phyloP scores from a whole-genome alignment of 164 flowering plant genomes.

The Annona squamosa region DNA sequence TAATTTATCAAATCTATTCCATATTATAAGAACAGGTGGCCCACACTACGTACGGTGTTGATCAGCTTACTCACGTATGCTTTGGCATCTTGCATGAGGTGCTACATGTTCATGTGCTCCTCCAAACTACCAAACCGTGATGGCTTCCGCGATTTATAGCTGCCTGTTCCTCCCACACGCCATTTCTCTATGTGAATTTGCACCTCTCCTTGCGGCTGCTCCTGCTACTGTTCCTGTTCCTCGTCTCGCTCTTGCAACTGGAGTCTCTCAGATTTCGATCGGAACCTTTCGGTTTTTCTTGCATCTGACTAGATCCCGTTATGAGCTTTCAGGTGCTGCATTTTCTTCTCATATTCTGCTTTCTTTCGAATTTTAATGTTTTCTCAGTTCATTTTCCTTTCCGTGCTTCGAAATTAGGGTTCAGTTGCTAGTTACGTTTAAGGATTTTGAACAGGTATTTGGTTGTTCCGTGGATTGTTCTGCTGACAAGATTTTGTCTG shows the following conservation, averaged over 20 bases:
- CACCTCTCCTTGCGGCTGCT: neutral
- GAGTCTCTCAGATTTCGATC: neutral
- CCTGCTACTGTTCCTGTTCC: neutral
- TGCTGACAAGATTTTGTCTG: neutral
- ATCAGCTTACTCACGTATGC: no score
- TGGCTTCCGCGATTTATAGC: neutral
- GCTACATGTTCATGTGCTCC: no score
- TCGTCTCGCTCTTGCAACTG: neutral
- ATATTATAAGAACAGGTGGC: no score
- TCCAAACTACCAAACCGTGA: neutral
- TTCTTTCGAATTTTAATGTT: neutral
- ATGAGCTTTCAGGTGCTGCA: neutral
- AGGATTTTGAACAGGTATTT: neutral
- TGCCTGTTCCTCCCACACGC: neutral
- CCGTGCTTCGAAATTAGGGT: neutral
- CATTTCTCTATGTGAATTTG: neutral
- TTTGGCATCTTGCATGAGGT: no score
- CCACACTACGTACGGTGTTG: no score
- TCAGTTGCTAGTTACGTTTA: neutral
- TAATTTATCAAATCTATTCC: no score
- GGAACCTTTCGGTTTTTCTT: neutral
- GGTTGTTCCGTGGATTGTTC: neutral
- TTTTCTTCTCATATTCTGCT: neutral
- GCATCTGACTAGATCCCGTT: neutral
- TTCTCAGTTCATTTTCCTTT: neutral